These are phyloP conservation scores for Saccharomyces paradoxus DNA, from an alignment of 805 yeast genomes.

Conservation along the genomic window DNA sequence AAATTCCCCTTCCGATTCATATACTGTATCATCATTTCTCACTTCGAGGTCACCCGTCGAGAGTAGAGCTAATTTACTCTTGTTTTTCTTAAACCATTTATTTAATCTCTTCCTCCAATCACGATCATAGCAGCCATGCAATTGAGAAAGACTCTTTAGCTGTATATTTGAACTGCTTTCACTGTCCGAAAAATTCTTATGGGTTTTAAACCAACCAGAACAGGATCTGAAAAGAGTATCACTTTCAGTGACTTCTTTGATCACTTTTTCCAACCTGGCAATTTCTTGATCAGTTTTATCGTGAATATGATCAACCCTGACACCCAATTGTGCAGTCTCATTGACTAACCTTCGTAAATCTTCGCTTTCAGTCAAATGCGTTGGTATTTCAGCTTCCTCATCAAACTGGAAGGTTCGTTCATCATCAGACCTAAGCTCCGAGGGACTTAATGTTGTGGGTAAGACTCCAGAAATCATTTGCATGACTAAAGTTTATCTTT, in stretches of 20 bases:
- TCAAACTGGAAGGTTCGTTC: background rate
- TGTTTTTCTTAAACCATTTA: background rate
- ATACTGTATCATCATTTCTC: background rate
- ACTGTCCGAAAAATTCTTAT: background rate
- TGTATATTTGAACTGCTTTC: background rate
- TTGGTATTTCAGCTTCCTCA: background rate
- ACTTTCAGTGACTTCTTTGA: constrained; percentile 2
- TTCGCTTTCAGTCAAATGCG: background rate
- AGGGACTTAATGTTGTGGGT: background rate
- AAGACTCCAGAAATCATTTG: background rate
- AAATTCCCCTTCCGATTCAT: background rate
- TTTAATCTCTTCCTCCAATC: background rate
- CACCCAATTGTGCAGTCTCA: constrained; percentile 2
- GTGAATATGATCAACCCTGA: constrained; percentile 2
- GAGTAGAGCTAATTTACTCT: background rate
- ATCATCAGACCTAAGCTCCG: background rate
- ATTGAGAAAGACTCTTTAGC: background rate
- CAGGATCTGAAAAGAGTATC: background rate
- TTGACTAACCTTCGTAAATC: background rate
- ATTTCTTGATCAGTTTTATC: constrained; percentile 2
- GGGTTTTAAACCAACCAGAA: background rate
- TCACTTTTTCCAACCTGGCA: constrained; percentile 1
- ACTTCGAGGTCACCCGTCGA: background rate
- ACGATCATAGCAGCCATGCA: background rate
- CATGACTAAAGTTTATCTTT: background rate